Percentiles rank a stretch among this genome's conserved stretches.
These are phyloP conservation scores for Leishmania amazonensis DNA, from an alignment of 208 protist species.

Conservation along the genomic window DNA sequence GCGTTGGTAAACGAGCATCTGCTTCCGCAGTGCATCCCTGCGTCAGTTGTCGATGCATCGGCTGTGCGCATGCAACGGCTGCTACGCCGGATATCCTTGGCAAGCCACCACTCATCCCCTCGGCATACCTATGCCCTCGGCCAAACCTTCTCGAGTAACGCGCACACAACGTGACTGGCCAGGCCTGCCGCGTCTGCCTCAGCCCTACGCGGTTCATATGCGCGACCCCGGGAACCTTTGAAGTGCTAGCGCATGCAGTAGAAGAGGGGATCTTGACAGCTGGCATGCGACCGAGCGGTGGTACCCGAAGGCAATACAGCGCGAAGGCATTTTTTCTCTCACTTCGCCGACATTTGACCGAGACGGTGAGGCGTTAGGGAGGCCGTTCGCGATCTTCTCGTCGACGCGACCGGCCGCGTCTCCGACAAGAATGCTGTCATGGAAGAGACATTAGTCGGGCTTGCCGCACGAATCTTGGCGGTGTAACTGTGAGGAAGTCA, in stretches of 20 bases:
- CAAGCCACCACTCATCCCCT: conserved; percentile 28
- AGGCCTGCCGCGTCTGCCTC: conserved; percentile 41
- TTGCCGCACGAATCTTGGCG: neutral
- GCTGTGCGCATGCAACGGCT: conserved; percentile 39
- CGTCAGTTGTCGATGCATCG: conserved; percentile 21
- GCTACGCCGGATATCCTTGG: conserved; percentile 39
- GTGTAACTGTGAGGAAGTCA: neutral
- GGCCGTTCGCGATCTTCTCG: conserved; percentile 44
- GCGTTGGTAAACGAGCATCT: conserved; percentile 26
- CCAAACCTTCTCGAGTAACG: conserved; percentile 37
- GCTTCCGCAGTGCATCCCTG: conserved; percentile 1
- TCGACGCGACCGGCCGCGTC: conserved; percentile 12
- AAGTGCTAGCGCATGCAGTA: conserved; percentile 3
- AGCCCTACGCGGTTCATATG: conserved; percentile 37
- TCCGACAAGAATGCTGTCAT: neutral
- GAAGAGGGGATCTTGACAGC: conserved; percentile 36
- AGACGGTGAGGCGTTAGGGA: conserved; percentile 38
- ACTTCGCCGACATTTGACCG: conserved; percentile 46
- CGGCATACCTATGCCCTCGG: conserved; percentile 39
- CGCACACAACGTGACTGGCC: conserved; percentile 51
- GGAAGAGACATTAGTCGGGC: conserved; percentile 9
- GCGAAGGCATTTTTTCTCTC: conserved; percentile 14
- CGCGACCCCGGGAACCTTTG: conserved; percentile 20
- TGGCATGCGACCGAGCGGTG: conserved; percentile 32
- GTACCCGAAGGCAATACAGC: conserved; percentile 38